Evolutionary conservation across 2,329 filamentous ascomycete genomes (phyloP).

Genomic region (Chaetothyriales sp.): DNA sequence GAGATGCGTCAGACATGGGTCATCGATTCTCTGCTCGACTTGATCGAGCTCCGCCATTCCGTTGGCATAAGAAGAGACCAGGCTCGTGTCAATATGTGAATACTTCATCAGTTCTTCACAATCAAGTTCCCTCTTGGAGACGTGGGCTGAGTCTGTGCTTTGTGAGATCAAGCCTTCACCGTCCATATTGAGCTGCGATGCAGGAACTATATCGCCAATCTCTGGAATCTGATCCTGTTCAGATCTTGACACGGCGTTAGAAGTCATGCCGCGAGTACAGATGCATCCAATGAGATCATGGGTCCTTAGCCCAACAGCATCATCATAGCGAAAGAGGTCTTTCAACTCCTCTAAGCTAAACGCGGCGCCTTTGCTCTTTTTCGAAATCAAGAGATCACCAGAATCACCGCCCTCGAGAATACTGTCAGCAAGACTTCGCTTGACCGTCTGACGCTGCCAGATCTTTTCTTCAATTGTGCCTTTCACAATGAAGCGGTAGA

Average conservation of each 20-base stretch:
- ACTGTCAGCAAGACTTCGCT: slow-evolving; percentile 53
- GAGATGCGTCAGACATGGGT: slow-evolving; percentile 13
- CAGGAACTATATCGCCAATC: slow-evolving; percentile 3
- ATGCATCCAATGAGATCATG: slow-evolving; percentile 51
- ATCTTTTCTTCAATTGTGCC: slow-evolving; percentile 62
- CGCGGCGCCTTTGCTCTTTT: slow-evolving; percentile 20
- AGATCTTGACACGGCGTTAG: not conserved
- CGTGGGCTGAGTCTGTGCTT: slow-evolving; percentile 7
- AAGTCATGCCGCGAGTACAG: slow-evolving; percentile 25
- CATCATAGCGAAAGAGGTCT: slow-evolving; percentile 52
- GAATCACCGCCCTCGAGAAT: slow-evolving; percentile 43
- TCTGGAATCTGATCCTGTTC: slow-evolving; percentile 15
- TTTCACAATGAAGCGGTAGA: slow-evolving; percentile 54
- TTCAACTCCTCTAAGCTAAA: slow-evolving; percentile 52
- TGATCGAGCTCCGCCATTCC: slow-evolving; percentile 1
- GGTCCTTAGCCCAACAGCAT: slow-evolving; percentile 47
- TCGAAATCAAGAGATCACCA: not conserved
- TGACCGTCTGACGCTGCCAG: slow-evolving; percentile 57
- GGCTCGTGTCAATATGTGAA: slow-evolving; percentile 27
- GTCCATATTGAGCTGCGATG: slow-evolving; percentile 3
- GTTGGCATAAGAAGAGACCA: slow-evolving; percentile 12
- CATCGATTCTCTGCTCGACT: slow-evolving; percentile 7
- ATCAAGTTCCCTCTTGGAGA: slow-evolving; percentile 24
- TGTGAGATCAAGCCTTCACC: slow-evolving; percentile 1
- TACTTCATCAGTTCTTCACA: slow-evolving; percentile 30